These are phyloP conservation scores for Cucurbitaria berberidis DNA, from an alignment of 2,329 filamentous ascomycete genomes.

Conservation along the genomic window DNA sequence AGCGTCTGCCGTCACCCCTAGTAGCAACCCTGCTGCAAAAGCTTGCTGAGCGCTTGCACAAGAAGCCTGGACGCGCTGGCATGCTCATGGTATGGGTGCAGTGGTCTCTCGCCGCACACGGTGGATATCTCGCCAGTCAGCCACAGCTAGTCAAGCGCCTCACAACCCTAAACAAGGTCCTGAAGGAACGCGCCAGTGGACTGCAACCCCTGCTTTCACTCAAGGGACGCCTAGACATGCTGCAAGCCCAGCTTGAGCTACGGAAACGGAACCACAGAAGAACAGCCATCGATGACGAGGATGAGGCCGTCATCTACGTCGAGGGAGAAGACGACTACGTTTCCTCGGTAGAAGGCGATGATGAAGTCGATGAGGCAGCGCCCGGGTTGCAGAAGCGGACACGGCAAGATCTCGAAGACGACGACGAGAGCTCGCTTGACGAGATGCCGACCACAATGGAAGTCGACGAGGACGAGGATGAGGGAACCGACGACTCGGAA, in stretches of 20 bases:
- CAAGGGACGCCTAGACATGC: conserved; percentile 94
- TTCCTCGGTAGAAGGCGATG: conserved; percentile 54
- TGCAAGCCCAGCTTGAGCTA: conserved; percentile 86
- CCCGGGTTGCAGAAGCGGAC: conserved; percentile 30
- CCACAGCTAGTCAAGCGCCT: conserved; percentile 82
- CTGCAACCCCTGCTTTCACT: conserved; percentile 82
- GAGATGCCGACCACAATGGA: conserved; percentile 62
- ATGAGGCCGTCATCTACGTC: conserved; percentile 81
- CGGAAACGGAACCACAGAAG: conserved; percentile 71
- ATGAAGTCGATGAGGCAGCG: conserved; percentile 35
- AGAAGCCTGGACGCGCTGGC: conserved; percentile 85
- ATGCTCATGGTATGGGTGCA: conserved; percentile 95
- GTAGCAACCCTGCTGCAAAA: conserved; percentile 80
- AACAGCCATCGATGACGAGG: conserved; percentile 64
- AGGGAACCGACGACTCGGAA: conserved; percentile 64
- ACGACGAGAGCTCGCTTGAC: conserved; percentile 58
- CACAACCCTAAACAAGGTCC: conserved; percentile 79
- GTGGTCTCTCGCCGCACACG: conserved; percentile 91
- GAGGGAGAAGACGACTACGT: conserved; percentile 75
- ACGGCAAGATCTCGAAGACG: conserved; percentile 33
- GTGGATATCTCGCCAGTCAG: conserved; percentile 86
- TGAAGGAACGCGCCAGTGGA: conserved; percentile 83
- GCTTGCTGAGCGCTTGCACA: conserved; percentile 84
- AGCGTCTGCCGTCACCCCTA: conserved; percentile 84
- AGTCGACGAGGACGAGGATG: conserved; percentile 51